Evolutionary conservation across 2,329 filamentous ascomycete species (phyloP).

Genomic region (Sporothrix dimorphospora): DNA sequence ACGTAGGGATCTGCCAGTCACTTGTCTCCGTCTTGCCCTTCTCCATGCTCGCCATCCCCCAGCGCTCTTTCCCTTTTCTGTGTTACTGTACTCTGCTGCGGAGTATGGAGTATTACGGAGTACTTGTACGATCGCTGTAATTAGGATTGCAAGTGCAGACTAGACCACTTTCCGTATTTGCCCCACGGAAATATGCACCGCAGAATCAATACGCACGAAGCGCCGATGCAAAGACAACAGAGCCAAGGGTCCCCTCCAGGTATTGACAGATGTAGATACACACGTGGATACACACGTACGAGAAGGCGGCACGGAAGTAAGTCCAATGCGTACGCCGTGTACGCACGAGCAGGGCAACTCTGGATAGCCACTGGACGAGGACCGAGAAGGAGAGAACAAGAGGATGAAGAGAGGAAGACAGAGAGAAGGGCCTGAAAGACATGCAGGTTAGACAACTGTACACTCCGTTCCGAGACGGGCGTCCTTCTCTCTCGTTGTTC

Average conservation of each 20-base stretch:
- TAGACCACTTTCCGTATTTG: background rate
- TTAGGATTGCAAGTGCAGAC: background rate
- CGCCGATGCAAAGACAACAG: background rate
- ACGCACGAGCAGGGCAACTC: slow-evolving; percentile 9
- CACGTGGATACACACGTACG: background rate
- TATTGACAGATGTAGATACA: background rate
- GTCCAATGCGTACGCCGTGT: slow-evolving; percentile 19
- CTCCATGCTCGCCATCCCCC: background rate
- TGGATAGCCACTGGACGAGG: slow-evolving; percentile 9
- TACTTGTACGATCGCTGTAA: background rate
- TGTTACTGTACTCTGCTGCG: background rate
- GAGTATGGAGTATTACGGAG: background rate
- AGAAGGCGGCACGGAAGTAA: background rate
- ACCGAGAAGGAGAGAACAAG: background rate
- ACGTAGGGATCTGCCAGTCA: background rate
- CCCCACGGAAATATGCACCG: background rate
- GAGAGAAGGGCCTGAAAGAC: slow-evolving; percentile 20
- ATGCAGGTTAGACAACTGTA: slow-evolving; percentile 16
- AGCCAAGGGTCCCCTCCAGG: background rate
- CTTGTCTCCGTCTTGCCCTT: background rate
- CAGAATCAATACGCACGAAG: slow-evolving; percentile 18
- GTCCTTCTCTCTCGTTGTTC: background rate
- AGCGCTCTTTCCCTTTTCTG: background rate
- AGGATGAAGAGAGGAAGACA: background rate
- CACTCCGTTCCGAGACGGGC: background rate